Conservation (phyloP, 1,139 yeast species). For the Scheffersomyces illinoinensis region DNA sequence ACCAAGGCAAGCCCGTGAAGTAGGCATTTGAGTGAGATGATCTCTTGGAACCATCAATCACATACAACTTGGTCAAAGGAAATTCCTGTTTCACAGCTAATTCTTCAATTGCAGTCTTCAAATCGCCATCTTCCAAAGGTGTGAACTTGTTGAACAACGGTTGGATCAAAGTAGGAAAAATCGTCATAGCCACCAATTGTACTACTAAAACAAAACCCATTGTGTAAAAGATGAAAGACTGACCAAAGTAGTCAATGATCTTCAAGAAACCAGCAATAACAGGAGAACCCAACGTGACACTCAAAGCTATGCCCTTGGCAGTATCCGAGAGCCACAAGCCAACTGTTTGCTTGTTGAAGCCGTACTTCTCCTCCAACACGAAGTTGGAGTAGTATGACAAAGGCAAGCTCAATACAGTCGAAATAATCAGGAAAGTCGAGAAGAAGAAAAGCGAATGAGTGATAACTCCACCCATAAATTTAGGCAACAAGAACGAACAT, state of each 20-base stretch:
- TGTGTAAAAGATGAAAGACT: conserved; percentile 75
- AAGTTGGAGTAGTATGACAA: conserved; percentile 73
- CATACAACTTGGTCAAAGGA: conserved; percentile 83
- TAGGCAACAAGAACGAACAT: conserved; percentile 37
- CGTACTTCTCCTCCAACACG: conserved; percentile 88
- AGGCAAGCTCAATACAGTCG: conserved; percentile 63
- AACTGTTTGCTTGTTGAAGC: conserved; percentile 84
- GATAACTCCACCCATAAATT: conserved; percentile 53
- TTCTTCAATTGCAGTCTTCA: conserved; percentile 76
- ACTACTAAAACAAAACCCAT: conserved; percentile 70
- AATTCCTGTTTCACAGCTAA: conserved; percentile 75
- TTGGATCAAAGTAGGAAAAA: conserved; percentile 80
- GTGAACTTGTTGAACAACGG: conserved; percentile 90
- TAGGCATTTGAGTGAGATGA: conserved; percentile 96
- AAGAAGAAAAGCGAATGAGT: conserved; percentile 68
- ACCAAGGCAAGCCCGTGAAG: conserved; percentile 95
- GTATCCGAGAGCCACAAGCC: conserved; percentile 71
- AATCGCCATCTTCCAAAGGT: conserved; percentile 88
- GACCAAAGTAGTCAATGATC: conserved; percentile 78
- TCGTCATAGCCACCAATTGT: conserved; percentile 71
- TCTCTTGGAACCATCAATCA: conserved; percentile 93
- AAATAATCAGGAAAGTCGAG: conserved; percentile 43
- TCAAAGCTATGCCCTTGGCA: conserved; percentile 58
- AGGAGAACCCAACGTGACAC: conserved; percentile 68
- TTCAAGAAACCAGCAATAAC: conserved; percentile 72